Evolutionary conservation across 768 basidiomycete genomes (phyloP).

Genomic region (Mycena olivaceomarginata): DNA sequence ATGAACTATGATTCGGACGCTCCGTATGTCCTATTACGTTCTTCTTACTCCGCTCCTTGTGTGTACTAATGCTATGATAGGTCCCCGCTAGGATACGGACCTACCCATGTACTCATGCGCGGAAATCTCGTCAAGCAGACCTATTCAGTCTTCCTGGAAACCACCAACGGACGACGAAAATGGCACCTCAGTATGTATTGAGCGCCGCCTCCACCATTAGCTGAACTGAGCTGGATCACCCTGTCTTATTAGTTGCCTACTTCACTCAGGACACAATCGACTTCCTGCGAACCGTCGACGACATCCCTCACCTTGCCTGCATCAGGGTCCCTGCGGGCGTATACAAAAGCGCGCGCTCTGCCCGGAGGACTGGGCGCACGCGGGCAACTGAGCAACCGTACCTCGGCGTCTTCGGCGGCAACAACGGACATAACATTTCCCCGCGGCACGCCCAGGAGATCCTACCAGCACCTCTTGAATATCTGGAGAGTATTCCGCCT

Average conservation of each 20-base stretch:
- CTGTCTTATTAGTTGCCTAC: slow-evolving; percentile 76
- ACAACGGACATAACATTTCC: neutral
- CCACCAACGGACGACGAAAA: slow-evolving; percentile 78
- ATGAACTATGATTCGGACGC: slow-evolving; percentile 69
- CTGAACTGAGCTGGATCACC: slow-evolving; percentile 31
- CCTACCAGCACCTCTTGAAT: slow-evolving; percentile 77
- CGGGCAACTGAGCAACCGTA: slow-evolving; percentile 26
- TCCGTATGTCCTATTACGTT: slow-evolving; percentile 59
- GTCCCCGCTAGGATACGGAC: slow-evolving; percentile 45
- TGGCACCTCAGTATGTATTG: slow-evolving; percentile 84
- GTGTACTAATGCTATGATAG: slow-evolving; percentile 38
- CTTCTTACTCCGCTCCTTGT: slow-evolving; percentile 1
- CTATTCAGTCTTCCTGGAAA: slow-evolving; percentile 86
- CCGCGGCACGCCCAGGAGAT: slow-evolving; percentile 41
- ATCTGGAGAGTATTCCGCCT: slow-evolving; percentile 76
- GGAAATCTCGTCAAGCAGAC: slow-evolving; percentile 85
- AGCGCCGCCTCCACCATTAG: slow-evolving; percentile 24
- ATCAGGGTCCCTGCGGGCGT: slow-evolving; percentile 75
- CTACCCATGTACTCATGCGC: slow-evolving; percentile 55
- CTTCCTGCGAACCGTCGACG: slow-evolving; percentile 74
- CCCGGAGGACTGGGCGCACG: slow-evolving; percentile 56
- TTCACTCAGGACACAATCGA: slow-evolving; percentile 80
- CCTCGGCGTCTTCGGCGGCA: neutral
- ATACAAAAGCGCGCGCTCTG: slow-evolving; percentile 80
- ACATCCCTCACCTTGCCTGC: slow-evolving; percentile 71